phyloP scores from a whole-genome alignment of 352 stramenopile species.

The Pythium apleroticum region DNA sequence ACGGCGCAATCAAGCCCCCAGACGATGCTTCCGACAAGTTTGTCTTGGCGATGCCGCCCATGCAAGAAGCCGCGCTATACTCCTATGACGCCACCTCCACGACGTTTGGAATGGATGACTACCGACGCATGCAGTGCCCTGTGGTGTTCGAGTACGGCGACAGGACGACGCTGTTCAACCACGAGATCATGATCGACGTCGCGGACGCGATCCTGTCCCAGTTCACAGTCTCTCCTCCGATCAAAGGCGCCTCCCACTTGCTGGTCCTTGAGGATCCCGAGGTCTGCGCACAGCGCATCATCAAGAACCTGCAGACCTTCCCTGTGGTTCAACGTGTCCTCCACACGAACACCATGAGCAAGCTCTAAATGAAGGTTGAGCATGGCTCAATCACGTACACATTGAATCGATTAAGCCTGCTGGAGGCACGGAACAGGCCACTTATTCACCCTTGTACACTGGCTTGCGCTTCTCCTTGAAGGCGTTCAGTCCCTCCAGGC shows the following conservation, averaged over 20 bases:
- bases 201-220: neutral
- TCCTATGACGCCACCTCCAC: slow-evolving; percentile 19
- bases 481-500: slow-evolving; percentile 89
- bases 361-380: neutral
- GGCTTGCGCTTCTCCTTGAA: slow-evolving; percentile 94
- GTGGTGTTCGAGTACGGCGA: slow-evolving; percentile 17
- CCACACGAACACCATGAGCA: neutral
- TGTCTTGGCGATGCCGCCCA: slow-evolving; percentile 22
- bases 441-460: slow-evolving; percentile 88
- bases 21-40: slow-evolving; percentile 1
- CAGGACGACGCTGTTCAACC: slow-evolving; percentile 16
- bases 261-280: slow-evolving; percentile 22
- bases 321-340: slow-evolving; percentile 3
- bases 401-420: too few relatives aligned
- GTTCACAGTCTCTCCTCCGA: neutral
- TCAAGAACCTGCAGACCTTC: slow-evolving; percentile 9
- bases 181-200: neutral
- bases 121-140: slow-evolving; percentile 4
- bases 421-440: neutral
- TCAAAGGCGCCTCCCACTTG: slow-evolving; percentile 14
- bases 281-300: slow-evolving; percentile 14
- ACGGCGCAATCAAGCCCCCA: slow-evolving; percentile 28
- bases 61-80: slow-evolving; percentile 38
- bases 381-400: too few relatives aligned
- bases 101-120: neutral